Evolutionary conservation across 2,329 filamentous ascomycete genomes (phyloP), one percentile per base, ranked within the genome.

Genomic region (Coniochaeta hoffmannii): DNA sequence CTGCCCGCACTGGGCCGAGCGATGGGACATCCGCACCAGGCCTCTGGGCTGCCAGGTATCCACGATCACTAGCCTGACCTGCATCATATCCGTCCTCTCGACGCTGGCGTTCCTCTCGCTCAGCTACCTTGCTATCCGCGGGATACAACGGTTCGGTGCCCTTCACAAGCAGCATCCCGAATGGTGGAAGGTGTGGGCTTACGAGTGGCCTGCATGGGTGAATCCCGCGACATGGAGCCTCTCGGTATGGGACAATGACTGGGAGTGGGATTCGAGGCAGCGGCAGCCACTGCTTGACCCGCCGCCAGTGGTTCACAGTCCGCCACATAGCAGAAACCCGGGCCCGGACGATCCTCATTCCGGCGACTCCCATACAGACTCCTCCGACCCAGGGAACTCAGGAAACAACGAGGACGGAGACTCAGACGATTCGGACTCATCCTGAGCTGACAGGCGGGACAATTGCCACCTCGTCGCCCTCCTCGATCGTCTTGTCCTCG

Each of bases 401-500:
- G 36, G 36, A 19, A 19, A 41, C 36, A 19, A 22, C 17, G 41
- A 28, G 19, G 41, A 28, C 24, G 11, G 41, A 7, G 22, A 28
- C 22, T 26, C 22, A 15, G 41, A n/a, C 36, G 22, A n/a, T 22
- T 11, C 17, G 5, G 38, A 46, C 26, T 78, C 70, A 94, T 4
- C 90, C 90, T 35, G 90, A 91, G 75, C 90, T 95, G 61, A 95
- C 90, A 10, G 90, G 90, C 32, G 90, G 90, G 56, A 95, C 93
- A 34, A 95, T 87, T 41, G 88, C 90, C 55, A 95, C 89, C 73
- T 95, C 90, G 66, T 95, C 90, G 28, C 86, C 88, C 59, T 83
- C 82, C 53, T 83, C 72, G 56, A 95, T 87, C 55, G 82, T 67
- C 26, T 76, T 62, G 17, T 68, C 69, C 17, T 69, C 69, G 31